A percentile compares a stretch with the other conserved stretches of the same genome.
These are phyloP conservation scores for Hanseniaspora mollemarum DNA, from an alignment of 805 yeast genomes.

Conservation along the genomic window DNA sequence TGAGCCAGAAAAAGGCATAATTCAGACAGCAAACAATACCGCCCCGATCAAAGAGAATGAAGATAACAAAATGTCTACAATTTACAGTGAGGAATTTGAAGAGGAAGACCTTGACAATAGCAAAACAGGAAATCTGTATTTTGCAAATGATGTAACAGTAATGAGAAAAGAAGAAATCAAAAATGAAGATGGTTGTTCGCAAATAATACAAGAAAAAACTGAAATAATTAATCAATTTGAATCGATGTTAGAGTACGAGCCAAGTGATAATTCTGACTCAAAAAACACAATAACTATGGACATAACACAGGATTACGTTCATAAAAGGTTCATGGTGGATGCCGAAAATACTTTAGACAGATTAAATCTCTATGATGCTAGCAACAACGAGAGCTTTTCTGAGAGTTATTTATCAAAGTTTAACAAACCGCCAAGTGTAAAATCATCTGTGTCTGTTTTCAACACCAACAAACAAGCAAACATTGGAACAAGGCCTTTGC, in stretches of 20 bases:
- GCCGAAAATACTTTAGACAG: conserved; percentile 12
- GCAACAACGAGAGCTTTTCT: not conserved
- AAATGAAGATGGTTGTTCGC: not conserved
- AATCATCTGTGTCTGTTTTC: conserved; percentile 16
- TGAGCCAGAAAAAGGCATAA: not conserved
- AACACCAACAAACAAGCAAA: conserved; percentile 2
- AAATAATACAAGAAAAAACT: not conserved
- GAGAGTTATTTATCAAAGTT: conserved; percentile 1
- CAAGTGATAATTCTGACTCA: not conserved
- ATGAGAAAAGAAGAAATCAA: not conserved
- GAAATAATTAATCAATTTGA: not conserved
- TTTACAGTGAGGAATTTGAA: not conserved
- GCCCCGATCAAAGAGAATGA: not conserved
- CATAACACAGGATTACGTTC: not conserved
- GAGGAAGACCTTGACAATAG: not conserved
- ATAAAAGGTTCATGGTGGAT: conserved; percentile 5
- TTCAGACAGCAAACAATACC: not conserved
- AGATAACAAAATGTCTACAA: not conserved
- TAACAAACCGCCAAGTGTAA: conserved; percentile 14
- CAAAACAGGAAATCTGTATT: not conserved
- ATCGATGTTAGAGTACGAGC: not conserved
- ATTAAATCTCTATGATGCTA: not conserved
- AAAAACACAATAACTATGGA: not conserved
- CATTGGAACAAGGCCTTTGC: not conserved
- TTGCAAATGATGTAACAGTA: not conserved